These are phyloP conservation scores for Cladophialophora bantiana DNA, from an alignment of 2,329 filamentous ascomycete genomes.

Conservation along the genomic window DNA sequence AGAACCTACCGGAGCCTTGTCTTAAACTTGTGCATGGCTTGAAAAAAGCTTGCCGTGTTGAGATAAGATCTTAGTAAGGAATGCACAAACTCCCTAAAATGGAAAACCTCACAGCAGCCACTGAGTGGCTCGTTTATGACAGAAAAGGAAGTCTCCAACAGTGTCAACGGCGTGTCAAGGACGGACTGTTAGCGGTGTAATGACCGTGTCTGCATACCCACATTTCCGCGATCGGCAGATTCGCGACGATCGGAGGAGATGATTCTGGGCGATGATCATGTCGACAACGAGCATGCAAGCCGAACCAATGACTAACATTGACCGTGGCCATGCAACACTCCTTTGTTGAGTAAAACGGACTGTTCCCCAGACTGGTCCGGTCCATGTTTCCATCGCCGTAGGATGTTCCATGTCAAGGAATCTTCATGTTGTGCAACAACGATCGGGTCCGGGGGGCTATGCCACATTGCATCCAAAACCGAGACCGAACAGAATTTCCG, in stretches of 20 bases:
- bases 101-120: constrained; percentile 2
- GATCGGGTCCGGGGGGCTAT: neutral
- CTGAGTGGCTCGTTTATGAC: constrained; percentile 14
- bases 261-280: constrained; percentile 12
- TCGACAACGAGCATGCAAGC: constrained; percentile 15
- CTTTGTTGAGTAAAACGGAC: neutral
- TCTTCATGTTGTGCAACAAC: neutral
- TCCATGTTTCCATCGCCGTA: neutral
- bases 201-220: too few species aligned
- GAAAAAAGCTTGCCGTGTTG: neutral
- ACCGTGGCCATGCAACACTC: neutral
- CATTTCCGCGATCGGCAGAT: constrained; percentile 9
- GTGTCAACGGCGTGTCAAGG: neutral
- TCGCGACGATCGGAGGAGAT: constrained; percentile 6
- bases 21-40: neutral
- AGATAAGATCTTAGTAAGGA: constrained; percentile 20
- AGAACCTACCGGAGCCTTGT: neutral
- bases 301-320: constrained; percentile 5
- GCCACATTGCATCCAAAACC: neutral
- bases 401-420: neutral
- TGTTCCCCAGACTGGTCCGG: neutral
- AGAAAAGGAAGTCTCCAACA: neutral
- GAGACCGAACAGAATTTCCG: neutral
- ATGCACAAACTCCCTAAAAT: constrained; percentile 4
- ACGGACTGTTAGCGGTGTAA: neutral